phyloP scores from a whole-genome alignment of 768 basidiomycete species.

The Tulasnella sp. region DNA sequence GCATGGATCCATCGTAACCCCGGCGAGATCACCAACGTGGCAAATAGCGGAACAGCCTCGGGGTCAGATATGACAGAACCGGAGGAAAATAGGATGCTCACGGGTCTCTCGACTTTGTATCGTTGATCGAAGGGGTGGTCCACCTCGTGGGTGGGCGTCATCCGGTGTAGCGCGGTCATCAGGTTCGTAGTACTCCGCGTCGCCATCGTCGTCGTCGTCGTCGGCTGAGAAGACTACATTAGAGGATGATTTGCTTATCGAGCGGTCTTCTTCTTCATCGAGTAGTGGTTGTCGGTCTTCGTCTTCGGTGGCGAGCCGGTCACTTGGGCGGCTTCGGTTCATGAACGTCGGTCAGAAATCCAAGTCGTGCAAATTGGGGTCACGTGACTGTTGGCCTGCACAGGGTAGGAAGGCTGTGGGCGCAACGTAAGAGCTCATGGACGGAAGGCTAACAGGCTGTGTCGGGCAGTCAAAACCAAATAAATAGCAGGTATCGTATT shows the following conservation, averaged over 20 bases:
- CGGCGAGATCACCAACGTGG: neutral
- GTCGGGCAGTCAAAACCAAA: neutral
- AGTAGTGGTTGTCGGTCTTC: conserved; percentile 14
- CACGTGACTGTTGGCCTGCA: neutral
- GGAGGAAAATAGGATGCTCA: conserved; percentile 36
- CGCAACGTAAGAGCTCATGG: neutral
- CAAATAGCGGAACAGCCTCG: neutral
- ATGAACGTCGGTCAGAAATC: neutral
- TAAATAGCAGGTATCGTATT: neutral
- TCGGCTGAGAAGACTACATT: conserved; percentile 21
- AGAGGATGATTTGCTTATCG: neutral
- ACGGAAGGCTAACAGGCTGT: neutral
- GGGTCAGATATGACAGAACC: neutral
- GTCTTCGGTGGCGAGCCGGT: neutral
- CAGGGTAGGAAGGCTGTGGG: neutral
- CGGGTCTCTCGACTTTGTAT: conserved; percentile 71
- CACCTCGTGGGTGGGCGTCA: conserved; percentile 29
- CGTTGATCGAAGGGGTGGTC: conserved; percentile 63
- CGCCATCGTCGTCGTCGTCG: conserved; percentile 21
- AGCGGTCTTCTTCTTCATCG: neutral
- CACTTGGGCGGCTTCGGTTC: neutral
- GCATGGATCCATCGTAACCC: neutral
- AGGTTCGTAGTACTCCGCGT: conserved; percentile 11
- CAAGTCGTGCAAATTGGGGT: neutral
- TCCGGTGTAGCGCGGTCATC: neutral